Base-by-base conservation (phyloP, 306 rosid species). In the Gillenia trifoliata region DNA sequence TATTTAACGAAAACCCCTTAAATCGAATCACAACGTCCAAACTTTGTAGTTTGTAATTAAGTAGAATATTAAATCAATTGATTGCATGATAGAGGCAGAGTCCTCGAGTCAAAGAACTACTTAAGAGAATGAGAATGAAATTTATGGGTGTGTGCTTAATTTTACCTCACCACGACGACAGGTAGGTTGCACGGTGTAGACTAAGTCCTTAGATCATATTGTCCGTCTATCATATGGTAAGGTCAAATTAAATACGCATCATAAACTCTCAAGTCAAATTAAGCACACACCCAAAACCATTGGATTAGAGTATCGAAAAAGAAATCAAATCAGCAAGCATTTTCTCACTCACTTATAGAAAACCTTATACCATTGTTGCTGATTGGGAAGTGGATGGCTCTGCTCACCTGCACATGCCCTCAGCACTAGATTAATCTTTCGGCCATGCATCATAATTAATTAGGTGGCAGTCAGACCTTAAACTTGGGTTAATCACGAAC, bases 371-470 rank as follows among this genome's bases (percentile, higher is more conserved):
- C 52, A 47, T 47, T 47, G n/a, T 54, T 54, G 38, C 7, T 56
- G 54, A 10, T 47, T 49, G 49, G 59, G 66, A 71, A 59, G 68
- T 60, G 33, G 30, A 49, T 40, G 66, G 59, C 29, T 20, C 29
- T n/a, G 56, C 29, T 72, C 57, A 60, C 56, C 68, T 41, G 29
- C 76, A 72, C 40, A 72, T 62, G 66, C 11, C 68, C 30, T 57
- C 20, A 40, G 31, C 19, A 41, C 15, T 47, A 59, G 20, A 60
- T 5, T 36, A 64, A 64, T 64, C 8, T 10, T 17, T 19, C 11
- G 8, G 38, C 22, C 36, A 61, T 5, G 66, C 36, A 64, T 31
- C 43, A 64, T 33, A 10, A 19, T 33, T 64, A 62, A 30, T 62
- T 62, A 20, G 47, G 68, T 33, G 45, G 68, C 68, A 64, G n/a